Evolutionary conservation across 768 basidiomycete species (phyloP), one percentile per base, ranked within the genome.

Genomic region (Dioszegia aurantiaca): DNA sequence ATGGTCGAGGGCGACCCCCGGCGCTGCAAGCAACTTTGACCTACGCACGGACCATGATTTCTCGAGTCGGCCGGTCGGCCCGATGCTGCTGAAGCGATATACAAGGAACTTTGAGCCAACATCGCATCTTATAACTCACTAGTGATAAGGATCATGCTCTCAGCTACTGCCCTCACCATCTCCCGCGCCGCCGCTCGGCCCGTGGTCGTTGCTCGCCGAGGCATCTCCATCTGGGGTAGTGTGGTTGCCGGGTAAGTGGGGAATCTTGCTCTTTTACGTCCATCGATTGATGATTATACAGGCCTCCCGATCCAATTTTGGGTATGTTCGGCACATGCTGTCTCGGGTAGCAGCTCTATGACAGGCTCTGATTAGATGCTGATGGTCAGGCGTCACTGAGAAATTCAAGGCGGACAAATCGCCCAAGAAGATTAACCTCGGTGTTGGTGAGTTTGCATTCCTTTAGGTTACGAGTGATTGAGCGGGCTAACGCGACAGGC

Each of bases 331-430:
- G 2, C 12, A 23, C 23, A 23, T 23, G 3, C 21, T 17, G 31
- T 24, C 17, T 11, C 16, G 36, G 41, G 23, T 26, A 12, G 21
- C 8, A 36, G 40, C 14, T 14, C 6, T 33, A 33, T 33, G 6
- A 6, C 8, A 33, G 33, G 33, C 6, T 33, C 33, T 33, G 9
- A 40, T 6, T 9, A n/a, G 45, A 30, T 10, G 41, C 40, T 45
- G 42, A 51, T 36, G 16, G 4, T 49, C 70, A 69, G 77, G 78
- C 65, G 75, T 99, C 47, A 87, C 89, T 27, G 94, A 97, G 74
- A 90, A 91, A 27, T 99, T 92, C 85, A 95, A 93, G 80, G 90
- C 90, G 42, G 91, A 97, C 83, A 86, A 85, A 70, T 85, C 88
- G 76, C 81, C 88, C 17, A 85, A 86, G 65, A 98, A 98, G 78